A percentile compares a stretch with the other conserved stretches of the same genome.
Conservation (phyloP, 2,329 filamentous ascomycete species). For the Penicillium sp. region DNA sequence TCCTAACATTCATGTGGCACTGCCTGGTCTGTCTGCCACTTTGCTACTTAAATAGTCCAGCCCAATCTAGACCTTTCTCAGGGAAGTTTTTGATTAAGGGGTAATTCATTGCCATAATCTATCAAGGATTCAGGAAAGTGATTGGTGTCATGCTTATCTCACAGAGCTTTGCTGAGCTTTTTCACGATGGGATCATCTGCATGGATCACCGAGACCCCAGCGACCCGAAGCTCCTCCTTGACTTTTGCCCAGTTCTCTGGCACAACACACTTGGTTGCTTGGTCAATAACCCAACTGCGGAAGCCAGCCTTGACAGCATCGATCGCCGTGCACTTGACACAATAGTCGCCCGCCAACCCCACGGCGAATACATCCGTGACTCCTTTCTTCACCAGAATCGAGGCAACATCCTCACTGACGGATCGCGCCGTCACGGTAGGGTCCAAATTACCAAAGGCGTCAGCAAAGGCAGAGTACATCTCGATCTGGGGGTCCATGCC, state of each 20-base stretch:
- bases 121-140: neutral
- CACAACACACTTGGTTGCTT: conserved; percentile 71
- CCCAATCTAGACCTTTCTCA: too few relatives aligned
- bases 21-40: too few relatives aligned
- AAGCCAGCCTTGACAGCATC: conserved; percentile 75
- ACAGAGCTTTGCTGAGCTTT: conserved; percentile 34
- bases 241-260: conserved; percentile 52
- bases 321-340: conserved; percentile 73
- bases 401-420: conserved; percentile 55
- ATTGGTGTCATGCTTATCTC: neutral
- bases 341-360: conserved; percentile 83
- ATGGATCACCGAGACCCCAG: conserved; percentile 59
- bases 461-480: conserved; percentile 90
- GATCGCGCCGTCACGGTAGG: conserved; percentile 26
- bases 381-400: conserved; percentile 48
- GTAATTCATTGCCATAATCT: neutral
- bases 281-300: conserved; percentile 66
- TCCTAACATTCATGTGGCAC: too few relatives aligned
- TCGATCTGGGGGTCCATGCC: conserved; percentile 69
- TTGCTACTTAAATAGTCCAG: too few relatives aligned
- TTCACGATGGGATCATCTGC: conserved; percentile 48
- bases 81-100: neutral
- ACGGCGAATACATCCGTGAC: conserved; percentile 80
- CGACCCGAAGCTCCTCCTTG: conserved; percentile 49
- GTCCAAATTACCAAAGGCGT: conserved; percentile 58